phyloP scores from a whole-genome alignment of 2,329 filamentous ascomycete genomes.

The Cylindrodendrum hubeiense region DNA sequence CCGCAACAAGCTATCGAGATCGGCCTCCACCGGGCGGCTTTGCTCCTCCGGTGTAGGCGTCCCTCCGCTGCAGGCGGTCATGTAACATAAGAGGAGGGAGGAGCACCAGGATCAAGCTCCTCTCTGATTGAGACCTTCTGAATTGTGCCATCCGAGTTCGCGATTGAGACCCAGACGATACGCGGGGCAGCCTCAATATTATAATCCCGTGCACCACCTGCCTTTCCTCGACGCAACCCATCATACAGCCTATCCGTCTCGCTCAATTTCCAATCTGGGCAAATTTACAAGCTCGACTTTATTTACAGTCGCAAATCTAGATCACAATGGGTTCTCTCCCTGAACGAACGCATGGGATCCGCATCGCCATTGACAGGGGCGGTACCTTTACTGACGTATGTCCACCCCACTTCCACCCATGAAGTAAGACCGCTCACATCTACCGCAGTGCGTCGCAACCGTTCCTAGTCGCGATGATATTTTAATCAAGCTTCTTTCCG shows the following conservation, averaged over 20 bases:
- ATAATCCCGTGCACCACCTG: neutral
- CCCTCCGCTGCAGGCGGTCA: neutral
- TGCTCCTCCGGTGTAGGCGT: neutral
- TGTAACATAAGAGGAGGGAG: neutral
- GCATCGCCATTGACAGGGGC: slow-evolving; percentile 82
- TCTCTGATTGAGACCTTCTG: neutral
- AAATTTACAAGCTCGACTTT: no score
- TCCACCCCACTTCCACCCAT: neutral
- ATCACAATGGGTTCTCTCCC: slow-evolving; percentile 25
- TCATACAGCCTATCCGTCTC: neutral
- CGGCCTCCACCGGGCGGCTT: neutral
- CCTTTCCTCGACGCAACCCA: neutral
- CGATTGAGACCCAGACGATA: neutral
- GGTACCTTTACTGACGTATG: slow-evolving; percentile 84
- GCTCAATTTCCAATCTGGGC: neutral
- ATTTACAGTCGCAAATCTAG: neutral
- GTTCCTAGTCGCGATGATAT: slow-evolving; percentile 78
- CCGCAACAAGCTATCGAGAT: neutral
- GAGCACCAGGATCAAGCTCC: neutral
- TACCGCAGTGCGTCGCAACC: slow-evolving; percentile 78
- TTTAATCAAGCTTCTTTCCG: slow-evolving; percentile 87
- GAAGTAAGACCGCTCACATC: neutral
- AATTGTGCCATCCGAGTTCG: neutral
- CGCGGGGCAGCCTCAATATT: neutral
- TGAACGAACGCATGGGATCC: slow-evolving; percentile 65